Percentiles rank a stretch among this genome's conserved stretches.
Evolutionary conservation across 1,284 basidiomycete species (phyloP).

Genomic region (Fistulina hepatica): DNA sequence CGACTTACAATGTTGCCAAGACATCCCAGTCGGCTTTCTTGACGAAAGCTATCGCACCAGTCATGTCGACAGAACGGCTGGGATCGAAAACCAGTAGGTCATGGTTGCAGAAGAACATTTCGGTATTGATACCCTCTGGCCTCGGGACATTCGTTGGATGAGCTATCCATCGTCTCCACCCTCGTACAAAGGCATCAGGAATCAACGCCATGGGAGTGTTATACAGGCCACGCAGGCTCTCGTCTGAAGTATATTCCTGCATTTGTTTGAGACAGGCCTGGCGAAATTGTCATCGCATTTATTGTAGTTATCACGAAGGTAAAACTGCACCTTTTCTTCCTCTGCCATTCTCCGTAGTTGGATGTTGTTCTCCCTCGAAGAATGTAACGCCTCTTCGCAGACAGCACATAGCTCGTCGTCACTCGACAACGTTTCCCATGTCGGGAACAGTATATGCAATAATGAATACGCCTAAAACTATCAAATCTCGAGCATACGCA

Average conservation of each 20-base stretch:
- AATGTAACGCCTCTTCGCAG: constrained; percentile 46
- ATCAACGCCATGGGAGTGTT: constrained; percentile 46
- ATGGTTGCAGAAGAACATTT: constrained; percentile 56
- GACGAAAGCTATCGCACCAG: constrained; percentile 43
- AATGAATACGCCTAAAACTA: constrained; percentile 40
- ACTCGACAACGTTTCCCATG: constrained; percentile 47
- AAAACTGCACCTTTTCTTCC: constrained; percentile 54
- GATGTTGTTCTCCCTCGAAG: constrained; percentile 45
- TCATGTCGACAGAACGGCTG: constrained; percentile 43
- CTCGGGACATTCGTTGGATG: constrained; percentile 45
- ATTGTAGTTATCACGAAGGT: constrained; percentile 1
- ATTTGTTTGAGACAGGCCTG: constrained; percentile 52
- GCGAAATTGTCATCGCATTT: constrained; percentile 6
- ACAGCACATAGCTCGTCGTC: constrained; percentile 43
- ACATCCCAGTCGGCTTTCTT: constrained; percentile 52
- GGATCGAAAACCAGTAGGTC: constrained; percentile 54
- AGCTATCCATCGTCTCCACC: constrained; percentile 59
- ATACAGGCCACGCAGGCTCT: constrained; percentile 33
- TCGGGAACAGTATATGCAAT: constrained; percentile 47
- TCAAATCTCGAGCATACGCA: constrained; percentile 1
- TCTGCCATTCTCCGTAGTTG: constrained; percentile 51
- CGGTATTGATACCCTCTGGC: constrained; percentile 53
- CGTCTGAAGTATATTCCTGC: constrained; percentile 42
- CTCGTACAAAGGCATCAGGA: constrained; percentile 46
- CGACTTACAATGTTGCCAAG: constrained; percentile 43